Conservation (phyloP, 2,329 filamentous ascomycete species). For the Huntiella savannae region DNA sequence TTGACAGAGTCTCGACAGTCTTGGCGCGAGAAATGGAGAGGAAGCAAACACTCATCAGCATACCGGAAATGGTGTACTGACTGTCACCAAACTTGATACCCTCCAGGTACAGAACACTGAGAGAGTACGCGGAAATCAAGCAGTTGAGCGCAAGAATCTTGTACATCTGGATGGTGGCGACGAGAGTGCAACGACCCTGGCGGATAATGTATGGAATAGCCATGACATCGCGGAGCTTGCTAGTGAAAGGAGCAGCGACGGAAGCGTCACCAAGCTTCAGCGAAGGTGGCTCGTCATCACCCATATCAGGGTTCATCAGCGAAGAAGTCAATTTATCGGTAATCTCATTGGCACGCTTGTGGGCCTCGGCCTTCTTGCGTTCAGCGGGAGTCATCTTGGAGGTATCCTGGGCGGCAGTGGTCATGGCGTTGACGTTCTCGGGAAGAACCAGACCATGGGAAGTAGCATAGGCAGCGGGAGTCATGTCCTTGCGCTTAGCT, state of each 20-base stretch:
- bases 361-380: constrained; percentile 43
- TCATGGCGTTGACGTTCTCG: constrained; percentile 48
- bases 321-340: constrained; percentile 70
- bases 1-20: constrained; percentile 85
- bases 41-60: constrained; percentile 99
- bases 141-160: constrained; percentile 97
- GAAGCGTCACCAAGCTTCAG: constrained; percentile 96
- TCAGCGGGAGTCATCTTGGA: constrained; percentile 26
- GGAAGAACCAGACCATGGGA: constrained; percentile 33
- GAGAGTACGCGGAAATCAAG: constrained; percentile 89
- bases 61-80: constrained; percentile 95
- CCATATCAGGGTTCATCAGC: constrained; percentile 81
- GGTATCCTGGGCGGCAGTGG: constrained; percentile 18
- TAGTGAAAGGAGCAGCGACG: constrained; percentile 91
- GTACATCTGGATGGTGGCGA: constrained; percentile 99
- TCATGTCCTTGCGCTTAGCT: constrained; percentile 56
- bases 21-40: constrained; percentile 94
- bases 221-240: constrained; percentile 89
- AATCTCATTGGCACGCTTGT: constrained; percentile 54
- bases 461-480: constrained; percentile 36
- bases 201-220: constrained; percentile 97
- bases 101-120: constrained; percentile 89
- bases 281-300: constrained; percentile 77
- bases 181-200: constrained; percentile 89
- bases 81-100: constrained; percentile 98